Conservation (phyloP, 306 rosid genomes). For the Rosa chinensis region DNA sequence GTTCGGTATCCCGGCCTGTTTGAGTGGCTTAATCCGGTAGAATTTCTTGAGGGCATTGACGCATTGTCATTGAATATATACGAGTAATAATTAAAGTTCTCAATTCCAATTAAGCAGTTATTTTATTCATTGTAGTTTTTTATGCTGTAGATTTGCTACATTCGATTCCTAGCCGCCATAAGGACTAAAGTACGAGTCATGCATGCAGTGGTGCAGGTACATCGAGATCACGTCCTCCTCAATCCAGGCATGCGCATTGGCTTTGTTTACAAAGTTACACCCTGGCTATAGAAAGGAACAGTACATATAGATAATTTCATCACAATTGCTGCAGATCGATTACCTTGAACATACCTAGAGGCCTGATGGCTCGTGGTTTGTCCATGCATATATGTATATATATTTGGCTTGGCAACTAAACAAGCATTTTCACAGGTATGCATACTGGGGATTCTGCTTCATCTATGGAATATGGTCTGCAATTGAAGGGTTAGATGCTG, state of each 20-base stretch:
- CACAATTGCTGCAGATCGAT: slow-evolving; percentile 18
- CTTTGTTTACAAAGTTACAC: slow-evolving; percentile 26
- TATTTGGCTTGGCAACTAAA: too few relatives aligned
- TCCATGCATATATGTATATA: too few relatives aligned
- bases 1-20: neutral
- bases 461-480: slow-evolving; percentile 39
- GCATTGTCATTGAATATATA: slow-evolving; percentile 34
- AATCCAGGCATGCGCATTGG: slow-evolving; percentile 21
- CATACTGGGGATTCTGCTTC: slow-evolving; percentile 33
- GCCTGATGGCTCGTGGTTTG: neutral
- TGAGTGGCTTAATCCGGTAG: slow-evolving; percentile 47
- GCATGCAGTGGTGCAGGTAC: slow-evolving; percentile 20
- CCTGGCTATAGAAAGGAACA: slow-evolving; percentile 26
- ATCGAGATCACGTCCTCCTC: slow-evolving; percentile 34
- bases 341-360: slow-evolving; percentile 18
- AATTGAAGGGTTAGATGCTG: slow-evolving; percentile 23
- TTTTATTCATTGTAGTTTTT: too few relatives aligned
- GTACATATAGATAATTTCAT: slow-evolving; percentile 26
- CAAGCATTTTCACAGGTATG: neutral
- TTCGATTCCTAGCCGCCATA: neutral
- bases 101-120: too few relatives aligned
- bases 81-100: slow-evolving; percentile 24
- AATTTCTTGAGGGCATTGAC: slow-evolving; percentile 29
- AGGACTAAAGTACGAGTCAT: neutral
- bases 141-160: too few relatives aligned